Evolutionary conservation across 2,329 filamentous ascomycete genomes (phyloP).

Genomic region (Orbilia javanica): DNA sequence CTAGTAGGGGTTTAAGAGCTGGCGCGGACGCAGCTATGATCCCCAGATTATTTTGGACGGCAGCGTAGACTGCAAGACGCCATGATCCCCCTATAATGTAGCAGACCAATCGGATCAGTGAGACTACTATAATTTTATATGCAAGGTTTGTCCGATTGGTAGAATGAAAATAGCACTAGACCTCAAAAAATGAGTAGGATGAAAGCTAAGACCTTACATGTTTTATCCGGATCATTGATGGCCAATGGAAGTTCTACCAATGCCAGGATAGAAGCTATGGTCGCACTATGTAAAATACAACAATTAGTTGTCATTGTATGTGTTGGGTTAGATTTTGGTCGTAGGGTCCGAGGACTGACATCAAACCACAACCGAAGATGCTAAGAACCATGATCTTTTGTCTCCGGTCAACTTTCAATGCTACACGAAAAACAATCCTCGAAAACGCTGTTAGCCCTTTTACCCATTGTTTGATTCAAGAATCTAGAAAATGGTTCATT

Average conservation of each 20-base stretch:
- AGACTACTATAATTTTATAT: not conserved
- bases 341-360: constrained; percentile 13
- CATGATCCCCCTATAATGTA: constrained; percentile 51
- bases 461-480: too few species aligned
- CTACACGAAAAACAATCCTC: not conserved
- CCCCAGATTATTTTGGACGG: constrained; percentile 51
- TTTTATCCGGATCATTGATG: constrained; percentile 56
- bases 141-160: constrained; percentile 30
- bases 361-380: constrained; percentile 46
- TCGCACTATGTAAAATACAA: constrained; percentile 54
- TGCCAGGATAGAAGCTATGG: constrained; percentile 55
- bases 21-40: constrained; percentile 58
- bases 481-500: too few species aligned
- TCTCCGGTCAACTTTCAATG: constrained; percentile 29
- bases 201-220: constrained; percentile 40
- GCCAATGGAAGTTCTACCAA: constrained; percentile 54
- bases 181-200: not conserved
- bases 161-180: not conserved
- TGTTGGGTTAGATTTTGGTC: not conserved
- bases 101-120: constrained; percentile 14
- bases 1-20: constrained; percentile 45
- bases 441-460: constrained; percentile 17
- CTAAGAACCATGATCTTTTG: constrained; percentile 48
- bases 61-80: constrained; percentile 52
- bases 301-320: constrained; percentile 7